Base-by-base conservation (phyloP, 2,329 filamentous ascomycete genomes). In the Proliferodiscus dingleyae region DNA sequence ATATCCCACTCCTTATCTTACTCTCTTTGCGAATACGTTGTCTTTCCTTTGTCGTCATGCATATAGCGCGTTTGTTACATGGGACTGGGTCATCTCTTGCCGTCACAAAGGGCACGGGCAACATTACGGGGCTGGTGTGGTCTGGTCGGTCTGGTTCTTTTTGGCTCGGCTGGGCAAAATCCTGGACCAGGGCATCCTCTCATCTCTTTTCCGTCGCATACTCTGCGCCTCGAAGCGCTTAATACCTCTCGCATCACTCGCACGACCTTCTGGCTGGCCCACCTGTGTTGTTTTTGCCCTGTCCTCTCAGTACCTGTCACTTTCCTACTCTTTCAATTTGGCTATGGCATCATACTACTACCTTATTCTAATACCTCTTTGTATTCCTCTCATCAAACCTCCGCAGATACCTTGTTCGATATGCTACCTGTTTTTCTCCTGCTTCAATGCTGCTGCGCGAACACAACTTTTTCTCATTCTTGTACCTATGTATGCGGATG, bases 371-470 rank as follows among this genome's bases (percentile, higher is more conserved):
- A 59, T 59, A 56, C 45, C 57, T 54, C 49, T 52, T n/a, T 55
- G 51, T 56, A 55, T 51, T 53, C 43, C 49, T 55, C 46, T 52
- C 45, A 32, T 52, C 47, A 30, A 37, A 46, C 44, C 58, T 66
- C 62, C 55, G 68, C 71, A 72, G 71, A 77, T 77, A 77, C 75
- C 74, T 78, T 78, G 74, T 78, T 77, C 73, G 69, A 77, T 74
- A 74, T 73, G 74, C 65, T 59, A 48, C 39, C 54, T 50, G 37
- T 43, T 43, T 53, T 55, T 53, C 43, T 45, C 50, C 33, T 41
- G 38, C 47, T 41, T 48, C 40, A 44, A 46, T 28, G 21, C 41
- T 43, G 44, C 44, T 42, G 48, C 42, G 50, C 45, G 50, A 45
- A 44, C 42, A 30, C 30, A 30, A 44, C 38, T 50, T 50, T 45